phyloP scores from a whole-genome alignment of 257 asterid species.

The Thymus quinquecostatus region DNA sequence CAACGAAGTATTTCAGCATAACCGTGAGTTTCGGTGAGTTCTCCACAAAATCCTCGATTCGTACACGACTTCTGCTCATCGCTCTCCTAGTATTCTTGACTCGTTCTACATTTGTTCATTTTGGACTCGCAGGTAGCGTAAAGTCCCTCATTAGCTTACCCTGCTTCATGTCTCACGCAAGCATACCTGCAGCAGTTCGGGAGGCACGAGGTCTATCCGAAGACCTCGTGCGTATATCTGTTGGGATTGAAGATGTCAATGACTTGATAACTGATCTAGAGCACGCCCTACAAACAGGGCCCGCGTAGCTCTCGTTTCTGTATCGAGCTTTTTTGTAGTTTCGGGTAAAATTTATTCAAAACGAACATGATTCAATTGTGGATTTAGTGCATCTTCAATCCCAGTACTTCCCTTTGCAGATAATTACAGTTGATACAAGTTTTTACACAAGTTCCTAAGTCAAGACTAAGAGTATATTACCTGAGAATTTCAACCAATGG shows the following conservation, averaged over 20 bases:
- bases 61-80: neutral
- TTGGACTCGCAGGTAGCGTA: constrained; percentile 58
- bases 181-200: constrained; percentile 70
- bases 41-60: neutral
- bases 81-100: neutral
- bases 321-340: neutral
- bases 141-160: constrained; percentile 86
- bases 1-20: constrained; percentile 74
- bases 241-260: constrained; percentile 75
- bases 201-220: constrained; percentile 74
- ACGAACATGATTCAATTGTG: neutral
- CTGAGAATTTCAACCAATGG: constrained; percentile 24
- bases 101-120: neutral
- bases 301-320: constrained; percentile 25
- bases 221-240: constrained; percentile 80
- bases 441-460: neutral
- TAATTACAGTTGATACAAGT: constrained; percentile 32
- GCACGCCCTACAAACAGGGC: constrained; percentile 69
- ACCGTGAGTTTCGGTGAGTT: constrained; percentile 86
- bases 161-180: constrained; percentile 83
- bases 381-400: neutral
- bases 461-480: constrained; percentile 25
- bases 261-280: constrained; percentile 83
- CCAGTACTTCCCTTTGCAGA: neutral
- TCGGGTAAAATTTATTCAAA: neutral